These are phyloP conservation scores for Yamadazyma membranifaciens DNA, from an alignment of 1,139 yeast species.

Conservation along the genomic window DNA sequence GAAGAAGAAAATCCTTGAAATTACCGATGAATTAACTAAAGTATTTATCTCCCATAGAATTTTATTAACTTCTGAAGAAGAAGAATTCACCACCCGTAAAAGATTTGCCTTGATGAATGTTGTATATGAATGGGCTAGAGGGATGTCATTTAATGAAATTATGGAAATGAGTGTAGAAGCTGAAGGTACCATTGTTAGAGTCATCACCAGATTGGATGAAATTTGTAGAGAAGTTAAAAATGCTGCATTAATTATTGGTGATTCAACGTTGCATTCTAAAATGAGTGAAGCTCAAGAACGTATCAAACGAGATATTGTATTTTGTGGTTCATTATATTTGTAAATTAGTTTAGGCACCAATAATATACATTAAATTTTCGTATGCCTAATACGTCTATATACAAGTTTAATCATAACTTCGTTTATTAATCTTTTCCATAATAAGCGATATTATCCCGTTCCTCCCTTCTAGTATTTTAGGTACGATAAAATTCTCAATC, in stretches of 20 bases:
- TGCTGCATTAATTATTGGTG: slow-evolving; percentile 94
- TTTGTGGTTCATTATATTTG: slow-evolving; percentile 91
- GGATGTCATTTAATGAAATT: slow-evolving; percentile 85
- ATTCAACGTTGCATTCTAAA: slow-evolving; percentile 79
- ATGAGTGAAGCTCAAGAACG: slow-evolving; percentile 92
- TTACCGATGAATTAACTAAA: slow-evolving; percentile 60
- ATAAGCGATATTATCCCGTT: slow-evolving; percentile 20
- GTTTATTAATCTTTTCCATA: slow-evolving; percentile 4
- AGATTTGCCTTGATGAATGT: slow-evolving; percentile 90
- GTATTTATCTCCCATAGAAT: slow-evolving; percentile 72
- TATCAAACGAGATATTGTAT: slow-evolving; percentile 94
- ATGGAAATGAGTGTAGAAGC: slow-evolving; percentile 87
- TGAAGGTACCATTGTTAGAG: slow-evolving; percentile 98
- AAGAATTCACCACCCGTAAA: slow-evolving; percentile 75
- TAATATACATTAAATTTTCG: neutral
- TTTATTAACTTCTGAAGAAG: slow-evolving; percentile 78
- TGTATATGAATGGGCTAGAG: slow-evolving; percentile 98
- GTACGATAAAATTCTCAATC: slow-evolving; percentile 25
- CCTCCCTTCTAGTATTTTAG: slow-evolving; percentile 29
- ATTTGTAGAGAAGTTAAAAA: slow-evolving; percentile 92
- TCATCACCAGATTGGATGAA: slow-evolving; percentile 90
- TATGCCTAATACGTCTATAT: neutral
- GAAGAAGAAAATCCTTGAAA: slow-evolving; percentile 63
- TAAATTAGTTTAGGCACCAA: slow-evolving; percentile 22
- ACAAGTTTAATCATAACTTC: slow-evolving; percentile 10